A percentile compares a stretch with the other conserved stretches of the same genome.
Evolutionary conservation across 768 basidiomycete genomes (phyloP).

Genomic region (Psilocybe cubensis): DNA sequence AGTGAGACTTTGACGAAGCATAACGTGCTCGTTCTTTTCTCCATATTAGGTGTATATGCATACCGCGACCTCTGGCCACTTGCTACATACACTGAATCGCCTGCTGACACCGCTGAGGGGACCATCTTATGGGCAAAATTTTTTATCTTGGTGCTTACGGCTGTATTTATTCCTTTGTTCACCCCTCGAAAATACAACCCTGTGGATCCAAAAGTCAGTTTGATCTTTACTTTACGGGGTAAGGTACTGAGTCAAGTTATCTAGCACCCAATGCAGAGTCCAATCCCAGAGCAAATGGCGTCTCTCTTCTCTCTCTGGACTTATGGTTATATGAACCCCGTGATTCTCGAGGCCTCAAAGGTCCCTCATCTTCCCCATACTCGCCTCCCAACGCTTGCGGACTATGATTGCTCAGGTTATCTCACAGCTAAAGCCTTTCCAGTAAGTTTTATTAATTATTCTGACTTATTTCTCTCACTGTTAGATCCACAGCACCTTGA

Average conservation of each 20-base stretch:
- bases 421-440: slow-evolving; percentile 24
- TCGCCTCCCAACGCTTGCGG: slow-evolving; percentile 62
- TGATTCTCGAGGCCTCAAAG: slow-evolving; percentile 48
- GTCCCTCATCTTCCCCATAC: slow-evolving; percentile 51
- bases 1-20: slow-evolving; percentile 20
- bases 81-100: slow-evolving; percentile 47
- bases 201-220: slow-evolving; percentile 46
- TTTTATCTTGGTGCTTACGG: slow-evolving; percentile 42
- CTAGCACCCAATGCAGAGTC: slow-evolving; percentile 33
- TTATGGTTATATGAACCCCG: slow-evolving; percentile 59
- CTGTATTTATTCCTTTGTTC: slow-evolving; percentile 53
- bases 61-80: slow-evolving; percentile 65
- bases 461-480: slow-evolving; percentile 22
- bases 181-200: slow-evolving; percentile 60
- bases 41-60: slow-evolving; percentile 44
- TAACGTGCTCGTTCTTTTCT: slow-evolving; percentile 31
- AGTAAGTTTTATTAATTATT: slow-evolving; percentile 19
- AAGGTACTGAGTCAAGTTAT: background rate
- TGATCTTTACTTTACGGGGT: background rate
- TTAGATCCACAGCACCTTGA: slow-evolving; percentile 46
- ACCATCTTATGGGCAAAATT: slow-evolving; percentile 54
- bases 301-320: slow-evolving; percentile 46
- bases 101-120: slow-evolving; percentile 48
- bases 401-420: slow-evolving; percentile 48
- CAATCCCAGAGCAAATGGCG: slow-evolving; percentile 57